Conservation (phyloP, 2,329 filamentous ascomycete genomes). For the Plectosphaerella cucumerina region DNA sequence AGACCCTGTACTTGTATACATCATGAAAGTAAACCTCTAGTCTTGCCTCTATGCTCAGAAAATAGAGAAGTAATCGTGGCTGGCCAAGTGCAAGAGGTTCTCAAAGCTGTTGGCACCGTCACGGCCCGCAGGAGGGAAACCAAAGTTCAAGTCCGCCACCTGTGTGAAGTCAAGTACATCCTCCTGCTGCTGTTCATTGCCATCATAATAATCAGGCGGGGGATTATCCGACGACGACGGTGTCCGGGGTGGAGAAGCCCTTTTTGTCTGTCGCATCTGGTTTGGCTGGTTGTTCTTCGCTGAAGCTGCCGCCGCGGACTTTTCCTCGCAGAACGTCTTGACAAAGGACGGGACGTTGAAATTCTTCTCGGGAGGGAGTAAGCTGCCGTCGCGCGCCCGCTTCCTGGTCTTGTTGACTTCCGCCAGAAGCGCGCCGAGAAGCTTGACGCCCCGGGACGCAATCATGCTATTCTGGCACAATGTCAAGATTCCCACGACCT, state of each 20-base stretch:
- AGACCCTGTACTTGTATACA: no score
- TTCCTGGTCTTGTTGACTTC: not conserved
- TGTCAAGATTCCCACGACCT: slow-evolving; percentile 24
- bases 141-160: slow-evolving; percentile 2
- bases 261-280: slow-evolving; percentile 9
- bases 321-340: slow-evolving; percentile 19
- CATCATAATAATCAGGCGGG: not conserved
- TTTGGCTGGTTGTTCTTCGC: slow-evolving; percentile 6
- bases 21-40: no score
- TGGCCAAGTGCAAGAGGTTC: slow-evolving; percentile 17
- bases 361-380: not conserved
- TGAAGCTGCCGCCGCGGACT: slow-evolving; percentile 7
- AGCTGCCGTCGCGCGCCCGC: slow-evolving; percentile 1
- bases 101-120: slow-evolving; percentile 14
- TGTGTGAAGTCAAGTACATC: slow-evolving; percentile 8
- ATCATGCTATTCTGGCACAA: slow-evolving; percentile 30
- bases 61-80: slow-evolving; percentile 14
- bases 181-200: not conserved
- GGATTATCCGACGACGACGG: not conserved
- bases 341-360: slow-evolving; percentile 23
- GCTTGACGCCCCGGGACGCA: slow-evolving; percentile 29
- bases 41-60: slow-evolving; percentile 4
- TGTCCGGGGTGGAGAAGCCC: not conserved
- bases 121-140: slow-evolving; percentile 9
- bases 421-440: slow-evolving; percentile 27